phyloP scores from a whole-genome alignment of 192 early-diverging fungal species.

The Chytriomyces confervae region DNA sequence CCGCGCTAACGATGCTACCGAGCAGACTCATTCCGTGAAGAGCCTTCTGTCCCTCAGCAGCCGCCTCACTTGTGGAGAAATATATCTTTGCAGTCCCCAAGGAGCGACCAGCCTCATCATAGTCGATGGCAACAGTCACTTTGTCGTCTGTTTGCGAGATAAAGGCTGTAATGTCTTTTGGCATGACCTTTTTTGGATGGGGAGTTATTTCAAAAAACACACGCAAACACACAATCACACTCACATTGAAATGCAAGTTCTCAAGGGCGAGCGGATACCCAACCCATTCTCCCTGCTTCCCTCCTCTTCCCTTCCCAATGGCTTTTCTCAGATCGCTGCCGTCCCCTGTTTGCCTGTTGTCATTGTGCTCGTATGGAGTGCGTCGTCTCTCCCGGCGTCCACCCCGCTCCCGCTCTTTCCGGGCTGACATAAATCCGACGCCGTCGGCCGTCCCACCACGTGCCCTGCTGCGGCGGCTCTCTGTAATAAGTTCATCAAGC shows the following conservation, averaged over 20 bases:
- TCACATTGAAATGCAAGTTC: constrained; percentile 32
- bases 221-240: background rate
- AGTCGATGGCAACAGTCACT: constrained; percentile 6
- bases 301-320: background rate
- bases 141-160: background rate
- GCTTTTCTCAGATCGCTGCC: constrained; percentile 1
- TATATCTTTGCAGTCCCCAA: constrained; percentile 13
- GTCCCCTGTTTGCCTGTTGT: background rate
- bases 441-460: constrained; percentile 5
- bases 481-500: constrained; percentile 26
- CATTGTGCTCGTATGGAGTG: background rate
- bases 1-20: background rate
- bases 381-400: background rate
- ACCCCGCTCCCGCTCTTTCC: background rate
- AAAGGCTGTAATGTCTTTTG: background rate
- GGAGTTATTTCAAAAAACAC: background rate
- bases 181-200: background rate
- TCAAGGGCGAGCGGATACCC: background rate
- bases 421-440: background rate
- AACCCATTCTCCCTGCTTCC: background rate
- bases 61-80: constrained; percentile 10
- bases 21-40: constrained; percentile 19
- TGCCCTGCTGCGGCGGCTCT: background rate
- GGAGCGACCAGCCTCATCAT: constrained; percentile 11
- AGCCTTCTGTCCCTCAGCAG: background rate